A percentile compares a stretch with the other conserved stretches of the same genome.
Conservation (phyloP, 805 yeast species). For the Maudiozyma saulgeensis region DNA sequence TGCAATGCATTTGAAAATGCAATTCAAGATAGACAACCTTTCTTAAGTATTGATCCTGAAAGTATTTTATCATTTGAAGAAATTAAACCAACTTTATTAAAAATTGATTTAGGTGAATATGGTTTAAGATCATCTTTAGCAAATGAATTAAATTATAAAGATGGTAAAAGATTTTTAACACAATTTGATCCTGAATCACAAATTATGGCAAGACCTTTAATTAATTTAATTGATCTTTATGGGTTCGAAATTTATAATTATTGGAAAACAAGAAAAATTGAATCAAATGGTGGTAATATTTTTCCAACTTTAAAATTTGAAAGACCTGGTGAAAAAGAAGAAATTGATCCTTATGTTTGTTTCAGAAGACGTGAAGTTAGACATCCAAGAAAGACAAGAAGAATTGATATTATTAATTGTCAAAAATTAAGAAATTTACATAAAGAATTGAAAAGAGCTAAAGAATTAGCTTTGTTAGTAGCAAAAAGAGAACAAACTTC, state of each 20-base stretch:
- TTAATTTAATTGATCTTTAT: constrained; percentile 42
- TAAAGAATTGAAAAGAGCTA: constrained; percentile 67
- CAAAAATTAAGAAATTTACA: constrained; percentile 71
- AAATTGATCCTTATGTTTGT: constrained; percentile 88
- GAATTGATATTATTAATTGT: constrained; percentile 84
- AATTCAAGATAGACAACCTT: constrained; percentile 79
- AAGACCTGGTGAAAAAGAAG: constrained; percentile 82
- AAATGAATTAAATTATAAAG: constrained; percentile 40
- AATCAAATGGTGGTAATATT: constrained; percentile 57
- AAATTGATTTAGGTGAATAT: constrained; percentile 34
- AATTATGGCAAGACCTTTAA: constrained; percentile 36
- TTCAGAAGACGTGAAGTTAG: constrained; percentile 92
- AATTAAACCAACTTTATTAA: constrained; percentile 42
- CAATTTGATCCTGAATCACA: constrained; percentile 36
- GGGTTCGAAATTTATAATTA: constrained; percentile 68
- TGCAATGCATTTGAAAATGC: constrained; percentile 65
- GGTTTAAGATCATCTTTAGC: constrained; percentile 50
- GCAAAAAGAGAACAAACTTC: constrained; percentile 48
- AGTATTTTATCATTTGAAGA: constrained; percentile 66
- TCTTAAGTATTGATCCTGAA: constrained; percentile 71
- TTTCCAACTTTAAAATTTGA: constrained; percentile 75
- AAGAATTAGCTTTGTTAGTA: constrained; percentile 55
- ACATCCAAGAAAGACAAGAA: constrained; percentile 90
- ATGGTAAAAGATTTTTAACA: constrained; percentile 44
- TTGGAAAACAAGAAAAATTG: constrained; percentile 70